Base-by-base conservation (phyloP, 73 alveolate genomes). In the Symbiodinium pilosum region DNA sequence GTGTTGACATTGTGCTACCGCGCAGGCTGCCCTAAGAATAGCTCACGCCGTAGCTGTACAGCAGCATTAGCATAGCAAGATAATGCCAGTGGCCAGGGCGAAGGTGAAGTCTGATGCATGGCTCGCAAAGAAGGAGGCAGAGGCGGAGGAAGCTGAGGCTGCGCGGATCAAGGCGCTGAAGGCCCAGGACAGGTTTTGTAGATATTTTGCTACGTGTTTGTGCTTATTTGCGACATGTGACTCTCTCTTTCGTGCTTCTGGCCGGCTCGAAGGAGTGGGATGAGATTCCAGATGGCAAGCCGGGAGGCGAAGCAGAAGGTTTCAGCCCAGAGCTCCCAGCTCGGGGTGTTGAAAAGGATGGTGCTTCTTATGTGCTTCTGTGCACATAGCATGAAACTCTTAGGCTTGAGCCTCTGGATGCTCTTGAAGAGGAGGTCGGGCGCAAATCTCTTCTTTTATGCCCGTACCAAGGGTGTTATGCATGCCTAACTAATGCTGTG, bases 31-130 rank as follows among this genome's bases (percentile, higher is more conserved):
- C 41, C 30, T 28, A 64, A 64, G 30, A 1, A 38, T 24, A 64
- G 16, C 38, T 0, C 85, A 11, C 24, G n/a, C 44, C 26, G 43
- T 2, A n/a, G n/a, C n/a, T n/a, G n/a, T 52, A 9, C 28, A 20
- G 20, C 20, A 20, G 28, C 69, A 20, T 52, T 20, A 20, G 69
- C 69, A 20, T n/a, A n/a, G n/a, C n/a, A n/a, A n/a, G n/a, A n/a
- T 20, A 0, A 16, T 30, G 85, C 44, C 30, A 0, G n/a, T 73
- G 42, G 34, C 30, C 95, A 91, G 97, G 97, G 97, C 97, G n/a
- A 91, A 69, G 81, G 97, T 83, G 88, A 91, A 91, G 97, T 91
- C 97, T 42, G 97, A 91, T 42, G 97, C 84, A 36, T 91, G 97
- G 97, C 89, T 91, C 28, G 75, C 77, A 38, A 91, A 91, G 52